Percentiles rank a stretch among this genome's conserved stretches.
These are phyloP conservation scores for Ganoderma multipileum DNA, from an alignment of 1,284 basidiomycete species.

Conservation along the genomic window DNA sequence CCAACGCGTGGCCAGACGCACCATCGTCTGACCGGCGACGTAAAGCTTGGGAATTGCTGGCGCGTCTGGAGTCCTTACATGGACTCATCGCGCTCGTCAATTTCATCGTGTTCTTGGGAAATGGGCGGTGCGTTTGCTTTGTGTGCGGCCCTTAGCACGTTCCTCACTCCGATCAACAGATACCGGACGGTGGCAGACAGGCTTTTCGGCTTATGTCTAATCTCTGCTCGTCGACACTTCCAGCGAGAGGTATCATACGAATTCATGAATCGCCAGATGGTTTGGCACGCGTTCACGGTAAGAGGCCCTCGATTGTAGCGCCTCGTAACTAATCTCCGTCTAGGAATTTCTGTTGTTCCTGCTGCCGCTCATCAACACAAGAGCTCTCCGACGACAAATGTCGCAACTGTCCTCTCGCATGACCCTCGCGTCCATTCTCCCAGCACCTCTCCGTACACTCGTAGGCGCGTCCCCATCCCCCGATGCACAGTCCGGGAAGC, in stretches of 20 bases:
- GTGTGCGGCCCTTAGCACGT: neutral
- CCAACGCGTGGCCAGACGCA: conserved; percentile 89
- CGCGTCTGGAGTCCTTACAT: conserved; percentile 72
- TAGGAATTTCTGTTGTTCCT: conserved; percentile 97
- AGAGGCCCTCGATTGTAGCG: conserved; percentile 11
- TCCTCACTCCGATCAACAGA: conserved; percentile 47
- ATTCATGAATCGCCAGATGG: conserved; percentile 99
- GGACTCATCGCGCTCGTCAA: conserved; percentile 70
- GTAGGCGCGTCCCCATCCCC: conserved; percentile 16
- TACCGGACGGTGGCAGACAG: conserved; percentile 90
- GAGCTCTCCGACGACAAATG: conserved; percentile 65
- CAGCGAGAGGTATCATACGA: conserved; percentile 95
- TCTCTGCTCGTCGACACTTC: conserved; percentile 75
- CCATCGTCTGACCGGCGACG: conserved; percentile 80
- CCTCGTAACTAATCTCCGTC: neutral
- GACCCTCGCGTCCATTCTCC: conserved; percentile 47
- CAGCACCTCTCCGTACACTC: conserved; percentile 36
- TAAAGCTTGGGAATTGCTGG: conserved; percentile 78
- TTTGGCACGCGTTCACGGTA: conserved; percentile 98
- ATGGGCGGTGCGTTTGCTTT: conserved; percentile 70
- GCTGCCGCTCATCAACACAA: conserved; percentile 83
- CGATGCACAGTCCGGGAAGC: conserved; percentile 27
- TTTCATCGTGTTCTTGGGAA: conserved; percentile 86
- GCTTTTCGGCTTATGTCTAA: conserved; percentile 79
- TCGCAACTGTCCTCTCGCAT: conserved; percentile 44